Conservation (phyloP, 2,329 filamentous ascomycete species). For the Nothophaeocryptopus gaeumannii region DNA sequence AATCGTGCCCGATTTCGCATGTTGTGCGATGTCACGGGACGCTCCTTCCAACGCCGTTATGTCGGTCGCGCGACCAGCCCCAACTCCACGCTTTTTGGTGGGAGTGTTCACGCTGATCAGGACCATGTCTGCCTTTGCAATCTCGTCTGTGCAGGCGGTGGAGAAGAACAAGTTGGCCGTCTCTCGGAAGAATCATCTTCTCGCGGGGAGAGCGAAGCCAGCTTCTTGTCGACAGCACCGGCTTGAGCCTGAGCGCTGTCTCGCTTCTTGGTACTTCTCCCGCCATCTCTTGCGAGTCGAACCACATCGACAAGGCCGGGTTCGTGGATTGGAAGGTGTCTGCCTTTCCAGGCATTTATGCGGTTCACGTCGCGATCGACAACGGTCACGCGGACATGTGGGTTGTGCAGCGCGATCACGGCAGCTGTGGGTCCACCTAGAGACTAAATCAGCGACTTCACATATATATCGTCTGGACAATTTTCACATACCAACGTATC, state of each 20-base stretch:
- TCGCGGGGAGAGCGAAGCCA: conserved; percentile 21
- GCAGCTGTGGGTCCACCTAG: conserved; percentile 68
- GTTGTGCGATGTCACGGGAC: conserved; percentile 61
- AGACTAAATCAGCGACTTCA: no score
- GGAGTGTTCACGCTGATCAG: conserved; percentile 78
- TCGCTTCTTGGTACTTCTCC: neutral
- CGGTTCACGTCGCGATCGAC: conserved; percentile 65
- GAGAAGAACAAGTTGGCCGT: conserved; percentile 67
- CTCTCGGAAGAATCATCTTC: conserved; percentile 25
- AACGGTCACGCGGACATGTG: conserved; percentile 66
- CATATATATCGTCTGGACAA: no score
- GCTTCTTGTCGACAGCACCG: neutral
- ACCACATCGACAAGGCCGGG: conserved; percentile 67
- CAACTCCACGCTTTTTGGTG: conserved; percentile 67
- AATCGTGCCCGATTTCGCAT: conserved; percentile 64
- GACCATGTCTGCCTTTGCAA: conserved; percentile 67
- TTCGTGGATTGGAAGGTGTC: conserved; percentile 73
- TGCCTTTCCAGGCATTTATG: conserved; percentile 70
- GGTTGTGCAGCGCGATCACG: conserved; percentile 70
- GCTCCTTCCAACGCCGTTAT: conserved; percentile 69
- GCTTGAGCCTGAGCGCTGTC: no score
- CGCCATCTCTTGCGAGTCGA: conserved; percentile 55
- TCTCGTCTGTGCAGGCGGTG: conserved; percentile 59
- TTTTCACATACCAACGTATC: conserved; percentile 57
- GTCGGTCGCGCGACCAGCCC: conserved; percentile 68